Percentiles rank a stretch among this genome's conserved stretches.
Evolutionary conservation across 2,329 filamentous ascomycete species (phyloP).

Genomic region (Penicillium sp.): DNA sequence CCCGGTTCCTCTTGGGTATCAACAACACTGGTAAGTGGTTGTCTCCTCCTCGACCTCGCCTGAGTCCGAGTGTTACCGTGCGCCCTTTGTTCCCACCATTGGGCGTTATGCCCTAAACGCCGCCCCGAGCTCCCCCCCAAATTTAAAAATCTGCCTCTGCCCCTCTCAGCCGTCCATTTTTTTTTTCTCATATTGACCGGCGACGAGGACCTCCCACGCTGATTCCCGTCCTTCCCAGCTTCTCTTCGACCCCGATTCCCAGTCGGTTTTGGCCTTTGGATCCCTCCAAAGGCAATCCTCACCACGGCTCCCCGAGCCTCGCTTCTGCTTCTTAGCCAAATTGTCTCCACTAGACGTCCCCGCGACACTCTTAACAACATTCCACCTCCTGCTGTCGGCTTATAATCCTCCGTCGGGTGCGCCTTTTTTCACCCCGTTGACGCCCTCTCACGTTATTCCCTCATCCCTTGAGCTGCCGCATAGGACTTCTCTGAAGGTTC

Average conservation of each 20-base stretch:
- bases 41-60: not conserved
- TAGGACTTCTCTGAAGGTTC: slow-evolving; percentile 97
- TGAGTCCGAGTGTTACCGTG: slow-evolving; percentile 6
- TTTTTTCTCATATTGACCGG: slow-evolving; percentile 24
- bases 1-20: too few relatives aligned
- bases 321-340: slow-evolving; percentile 36
- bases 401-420: slow-evolving; percentile 33
- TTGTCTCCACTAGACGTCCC: slow-evolving; percentile 44
- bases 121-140: slow-evolving; percentile 10
- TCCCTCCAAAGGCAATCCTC: slow-evolving; percentile 39
- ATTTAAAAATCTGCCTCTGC: slow-evolving; percentile 19
- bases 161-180: slow-evolving; percentile 16
- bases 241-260: slow-evolving; percentile 2
- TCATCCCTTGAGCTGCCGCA: slow-evolving; percentile 91
- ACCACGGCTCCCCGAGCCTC: slow-evolving; percentile 42
- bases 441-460: slow-evolving; percentile 51
- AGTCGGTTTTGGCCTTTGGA: slow-evolving; percentile 38
- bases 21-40: slow-evolving; percentile 14
- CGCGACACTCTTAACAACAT: slow-evolving; percentile 49
- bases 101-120: slow-evolving; percentile 22
- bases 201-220: too few relatives aligned
- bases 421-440: slow-evolving; percentile 39
- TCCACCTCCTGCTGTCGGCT: slow-evolving; percentile 41
- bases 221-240: too few relatives aligned
- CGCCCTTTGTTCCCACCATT: slow-evolving; percentile 16